Base-by-base conservation (phyloP, 2,329 filamentous ascomycete species). In the Biscogniauxia mediterranea region DNA sequence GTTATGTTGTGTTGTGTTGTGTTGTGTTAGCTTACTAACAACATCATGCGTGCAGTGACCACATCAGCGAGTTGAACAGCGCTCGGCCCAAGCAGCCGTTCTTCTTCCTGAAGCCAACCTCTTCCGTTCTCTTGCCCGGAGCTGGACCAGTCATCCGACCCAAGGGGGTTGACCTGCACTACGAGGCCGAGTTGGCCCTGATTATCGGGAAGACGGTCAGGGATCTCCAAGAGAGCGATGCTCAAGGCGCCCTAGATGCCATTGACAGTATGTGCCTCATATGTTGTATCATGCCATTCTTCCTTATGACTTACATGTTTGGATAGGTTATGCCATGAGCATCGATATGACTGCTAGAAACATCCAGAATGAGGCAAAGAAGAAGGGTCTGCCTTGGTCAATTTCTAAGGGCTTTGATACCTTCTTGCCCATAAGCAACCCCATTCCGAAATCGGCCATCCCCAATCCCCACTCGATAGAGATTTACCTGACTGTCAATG, bases 341-440 rank as follows among this genome's bases (percentile, higher is more conserved):
- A 97, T 99, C 71, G 95, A 99, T 79, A 96, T 99, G 92, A 99
- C 95, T 9, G 95, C 91, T 0, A 90, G 95, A 67, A 98, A 98
- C 77, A 86, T 92, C 6, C 95, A 99, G 79, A 91, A 97, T 70
- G 93, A 97, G 80, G 94, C 94, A 67, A 99, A 98, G 86, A 92
- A 90, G 79, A 97, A 95, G 82, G 93, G 95, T 42, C 87, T 98
- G 17, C 95, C 95, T 7, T 99, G 95, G 95, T 88, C 89, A 71
- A 97, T 97, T 68, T 90, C 92, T 69, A 99, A 99, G 81, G 95
- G 95, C 54, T 99, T 98, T 75, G 95, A 99, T 77, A 98, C 95
- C 2, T 99, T 99, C 81, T 83, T 96, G 56, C 95, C 95, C 61
- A 85, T 99, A 72, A 92, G 89, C 75, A 81, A 89, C 66, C 82